A percentile compares a stretch with the other conserved stretches of the same genome.
Evolutionary conservation across 148 eudicot genomes (phyloP).

Genomic region (Diospyros lotus): DNA sequence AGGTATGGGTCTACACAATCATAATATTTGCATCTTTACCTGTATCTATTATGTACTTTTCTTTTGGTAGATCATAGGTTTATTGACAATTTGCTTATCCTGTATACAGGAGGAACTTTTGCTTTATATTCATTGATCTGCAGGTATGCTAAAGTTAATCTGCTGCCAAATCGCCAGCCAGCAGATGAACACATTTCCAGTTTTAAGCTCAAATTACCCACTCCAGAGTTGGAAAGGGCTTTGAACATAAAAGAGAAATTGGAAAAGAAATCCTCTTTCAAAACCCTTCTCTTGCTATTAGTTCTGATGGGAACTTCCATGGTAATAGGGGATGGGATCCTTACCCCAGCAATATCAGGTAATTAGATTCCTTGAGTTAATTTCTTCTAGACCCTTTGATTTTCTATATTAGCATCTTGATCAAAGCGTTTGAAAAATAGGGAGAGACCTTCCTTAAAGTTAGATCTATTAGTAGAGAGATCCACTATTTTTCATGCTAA

Average conservation of each 20-base stretch:
- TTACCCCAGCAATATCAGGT: conserved; percentile 99
- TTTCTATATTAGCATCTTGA: no score
- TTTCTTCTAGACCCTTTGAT: no score
- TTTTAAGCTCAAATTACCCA: conserved; percentile 85
- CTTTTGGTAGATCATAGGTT: background rate
- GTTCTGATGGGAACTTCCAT: conserved; percentile 90
- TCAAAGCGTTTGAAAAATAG: no score
- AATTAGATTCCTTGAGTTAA: background rate
- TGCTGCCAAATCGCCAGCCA: conserved; percentile 84
- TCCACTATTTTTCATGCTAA: no score
- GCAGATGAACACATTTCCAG: conserved; percentile 92
- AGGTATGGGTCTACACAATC: conserved; percentile 43
- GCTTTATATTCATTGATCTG: conserved; percentile 85
- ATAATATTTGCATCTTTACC: background rate
- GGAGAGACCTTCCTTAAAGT: no score
- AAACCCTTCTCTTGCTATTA: conserved; percentile 64
- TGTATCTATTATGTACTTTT: background rate
- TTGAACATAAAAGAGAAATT: conserved; percentile 66
- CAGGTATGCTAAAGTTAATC: conserved; percentile 81
- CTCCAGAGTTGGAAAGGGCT: conserved; percentile 96
- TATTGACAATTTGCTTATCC: conserved; percentile 10
- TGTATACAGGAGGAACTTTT: conserved; percentile 86
- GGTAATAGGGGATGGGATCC: conserved; percentile 93
- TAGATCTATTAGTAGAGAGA: no score
- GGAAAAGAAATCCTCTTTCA: conserved; percentile 59